Percentiles rank a stretch among this genome's conserved stretches.
These are phyloP conservation scores for Polyplosphaeria fusca DNA, from an alignment of 495 filamentous ascomycete genomes.

Conservation along the genomic window DNA sequence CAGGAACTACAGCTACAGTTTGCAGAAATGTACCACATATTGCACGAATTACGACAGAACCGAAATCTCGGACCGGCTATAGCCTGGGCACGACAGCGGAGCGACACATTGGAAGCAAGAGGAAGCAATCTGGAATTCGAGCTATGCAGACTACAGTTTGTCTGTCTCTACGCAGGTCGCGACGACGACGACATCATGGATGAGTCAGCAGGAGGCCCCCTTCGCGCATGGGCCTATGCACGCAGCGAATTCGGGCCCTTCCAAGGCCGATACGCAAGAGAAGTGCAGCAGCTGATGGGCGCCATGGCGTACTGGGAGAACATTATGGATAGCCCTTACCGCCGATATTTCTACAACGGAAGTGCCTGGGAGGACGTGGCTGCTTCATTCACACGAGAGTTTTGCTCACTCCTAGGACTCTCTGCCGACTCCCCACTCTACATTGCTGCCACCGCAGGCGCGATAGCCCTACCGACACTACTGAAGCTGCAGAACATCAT, in stretches of 20 bases:
- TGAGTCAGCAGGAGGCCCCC: conserved; percentile 41
- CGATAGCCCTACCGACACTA: conserved; percentile 81
- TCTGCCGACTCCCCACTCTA: conserved; percentile 88
- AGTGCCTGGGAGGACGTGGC: conserved; percentile 77
- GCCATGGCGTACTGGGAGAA: conserved; percentile 76
- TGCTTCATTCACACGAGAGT: conserved; percentile 83
- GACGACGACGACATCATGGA: conserved; percentile 28
- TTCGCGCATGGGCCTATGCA: conserved; percentile 71
- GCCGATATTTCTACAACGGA: conserved; percentile 66
- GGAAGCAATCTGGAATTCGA: conserved; percentile 96
- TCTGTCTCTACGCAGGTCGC: conserved; percentile 69
- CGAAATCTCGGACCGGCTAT: conserved; percentile 80
- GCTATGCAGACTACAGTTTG: conserved; percentile 77
- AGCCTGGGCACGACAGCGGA: conserved; percentile 73
- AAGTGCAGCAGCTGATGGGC: conserved; percentile 71
- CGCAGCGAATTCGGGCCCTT: conserved; percentile 63
- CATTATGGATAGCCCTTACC: conserved; percentile 68
- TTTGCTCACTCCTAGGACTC: conserved; percentile 85
- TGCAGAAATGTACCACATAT: conserved; percentile 82
- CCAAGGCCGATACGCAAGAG: conserved; percentile 62
- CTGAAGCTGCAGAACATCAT: conserved; percentile 80
- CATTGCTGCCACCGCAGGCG: conserved; percentile 84
- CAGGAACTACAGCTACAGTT: conserved; percentile 72
- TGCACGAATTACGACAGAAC: conserved; percentile 66
- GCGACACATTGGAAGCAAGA: conserved; percentile 65